Evolutionary conservation across 1,139 yeast species (phyloP), one percentile per base, ranked within the genome.

Genomic region (Debaryomyces robertsiae): DNA sequence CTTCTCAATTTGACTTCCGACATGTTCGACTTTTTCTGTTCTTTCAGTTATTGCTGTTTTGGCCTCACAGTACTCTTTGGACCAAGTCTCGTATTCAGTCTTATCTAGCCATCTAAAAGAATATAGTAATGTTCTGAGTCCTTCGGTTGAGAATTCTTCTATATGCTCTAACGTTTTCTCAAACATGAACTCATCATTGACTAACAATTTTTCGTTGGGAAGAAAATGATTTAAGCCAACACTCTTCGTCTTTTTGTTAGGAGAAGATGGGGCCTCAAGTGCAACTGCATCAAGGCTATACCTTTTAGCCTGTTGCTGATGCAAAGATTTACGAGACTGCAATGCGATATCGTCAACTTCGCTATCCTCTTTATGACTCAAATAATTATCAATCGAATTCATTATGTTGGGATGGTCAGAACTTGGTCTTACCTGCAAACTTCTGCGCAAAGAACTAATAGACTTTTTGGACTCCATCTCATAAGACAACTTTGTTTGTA

Each of bases 101-200:
- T 68, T 63, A 35, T 76, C 76, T 29, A 94, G 53, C 84, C 93
- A 87, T 51, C 79, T 80, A 63, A 79, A 89, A 1, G 90, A 84
- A 59, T 90, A 94, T 48, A 94, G 61, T 47, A 93, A 73, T 0
- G 98, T 94, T 56, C 99, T 77, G 45, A 93, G 69, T 1, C 99
- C 98, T 49, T 93, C 98, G 0, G 95, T 84, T 0, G 98, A 90
- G 58, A 91, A 93, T 45, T 88, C 95, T 52, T 93, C 98, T 42
- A 94, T 78, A 50, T 94, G 96, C 52, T 88, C 87, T 43, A 93
- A 68, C 0, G 98, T 93, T 48, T 81, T 82, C 57, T 91, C 97
- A 42, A 91, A 61, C 6, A 91, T 71, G 54, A 79, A 88, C 47
- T 80, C 90, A 16, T 89, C 96, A 54, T 88, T 85, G n/a, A 75